Base-by-base conservation (phyloP, 305 asterid species). In the Fraxinus greggii region DNA sequence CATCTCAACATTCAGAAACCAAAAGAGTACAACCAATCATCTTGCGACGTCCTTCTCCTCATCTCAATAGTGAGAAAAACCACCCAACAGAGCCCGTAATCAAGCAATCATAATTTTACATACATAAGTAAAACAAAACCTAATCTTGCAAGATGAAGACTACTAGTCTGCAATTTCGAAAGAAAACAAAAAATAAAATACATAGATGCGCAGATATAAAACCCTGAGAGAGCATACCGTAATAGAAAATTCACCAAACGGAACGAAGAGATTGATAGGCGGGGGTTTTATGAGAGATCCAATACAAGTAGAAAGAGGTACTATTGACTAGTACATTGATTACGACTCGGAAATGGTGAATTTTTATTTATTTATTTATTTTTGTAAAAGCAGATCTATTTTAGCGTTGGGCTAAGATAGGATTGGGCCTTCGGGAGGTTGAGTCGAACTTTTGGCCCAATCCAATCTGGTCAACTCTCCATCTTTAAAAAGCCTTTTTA, bases 211-310 rank as follows among this genome's bases (percentile, higher is more conserved):
- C 12, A 5, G 3, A 54, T 10, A 45, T 26, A 45, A 13, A 76
- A 48, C 72, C 78, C 79, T 72, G 79, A 87, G 69, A 83, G 23
- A 40, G 33, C 54, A 78, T 65, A 51, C 7, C 19, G 69, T 36
- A 70, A 67, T 21, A 38, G 61, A 51, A 72, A 76, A 48, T 3
- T 69, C 63, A 83, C 86, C 85, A 51, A 80, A 21, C 78, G 78
- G 21, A 29, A 48, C 12, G 76, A 73, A 78, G 40, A 75, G 19
- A 17, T 33, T 40, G 32, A 82, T 82, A 40, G 80, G 70, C 32
- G 59, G 75, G 32, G 72, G 19, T 73, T 70, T 77, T 61, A 33
- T 29, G 51, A 77, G 63, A 85, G 87, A 87, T 87, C 84, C 84
- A 74, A 81, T 40, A 29, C 24, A 79, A 12, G 83, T 8, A 32